phyloP scores from a whole-genome alignment of 768 basidiomycete species.

The Phylloporus rhodoxanthus region DNA sequence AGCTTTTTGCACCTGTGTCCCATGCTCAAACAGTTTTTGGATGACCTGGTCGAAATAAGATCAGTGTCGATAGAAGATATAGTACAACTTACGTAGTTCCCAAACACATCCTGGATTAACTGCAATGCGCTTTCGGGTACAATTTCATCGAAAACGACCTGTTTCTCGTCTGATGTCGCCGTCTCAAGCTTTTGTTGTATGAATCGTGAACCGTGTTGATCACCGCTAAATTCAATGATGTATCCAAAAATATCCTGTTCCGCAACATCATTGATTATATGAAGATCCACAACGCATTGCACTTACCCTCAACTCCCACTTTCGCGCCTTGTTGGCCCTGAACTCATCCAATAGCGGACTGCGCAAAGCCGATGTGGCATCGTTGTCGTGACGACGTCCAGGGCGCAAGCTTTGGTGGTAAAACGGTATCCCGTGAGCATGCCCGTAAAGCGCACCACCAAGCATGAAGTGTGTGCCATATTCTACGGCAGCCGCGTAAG shows the following conservation, averaged over 20 bases:
- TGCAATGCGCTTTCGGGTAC: constrained; percentile 67
- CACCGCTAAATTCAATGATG: constrained; percentile 86
- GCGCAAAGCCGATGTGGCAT: constrained; percentile 39
- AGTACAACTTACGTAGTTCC: constrained; percentile 73
- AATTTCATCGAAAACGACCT: constrained; percentile 81
- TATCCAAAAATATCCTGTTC: constrained; percentile 78
- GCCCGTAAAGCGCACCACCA: constrained; percentile 42
- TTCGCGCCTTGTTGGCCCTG: constrained; percentile 66
- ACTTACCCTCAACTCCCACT: constrained; percentile 77
- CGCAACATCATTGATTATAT: constrained; percentile 2
- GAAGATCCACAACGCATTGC: background rate
- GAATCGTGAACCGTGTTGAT: constrained; percentile 97
- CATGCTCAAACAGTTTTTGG: constrained; percentile 89
- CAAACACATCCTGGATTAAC: constrained; percentile 89
- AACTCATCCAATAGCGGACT: constrained; percentile 83
- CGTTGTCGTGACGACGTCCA: constrained; percentile 41
- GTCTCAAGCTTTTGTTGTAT: constrained; percentile 84
- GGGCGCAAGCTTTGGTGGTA: constrained; percentile 39
- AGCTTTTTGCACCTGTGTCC: constrained; percentile 68
- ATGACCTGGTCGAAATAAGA: constrained; percentile 55
- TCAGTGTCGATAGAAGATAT: background rate
- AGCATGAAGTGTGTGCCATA: constrained; percentile 45
- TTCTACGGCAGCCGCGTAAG: constrained; percentile 42
- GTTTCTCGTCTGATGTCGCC: constrained; percentile 73
- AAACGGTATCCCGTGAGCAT: constrained; percentile 31